phyloP scores from a whole-genome alignment of 1,284 basidiomycete genomes.

The Sphagnurus paluster region DNA sequence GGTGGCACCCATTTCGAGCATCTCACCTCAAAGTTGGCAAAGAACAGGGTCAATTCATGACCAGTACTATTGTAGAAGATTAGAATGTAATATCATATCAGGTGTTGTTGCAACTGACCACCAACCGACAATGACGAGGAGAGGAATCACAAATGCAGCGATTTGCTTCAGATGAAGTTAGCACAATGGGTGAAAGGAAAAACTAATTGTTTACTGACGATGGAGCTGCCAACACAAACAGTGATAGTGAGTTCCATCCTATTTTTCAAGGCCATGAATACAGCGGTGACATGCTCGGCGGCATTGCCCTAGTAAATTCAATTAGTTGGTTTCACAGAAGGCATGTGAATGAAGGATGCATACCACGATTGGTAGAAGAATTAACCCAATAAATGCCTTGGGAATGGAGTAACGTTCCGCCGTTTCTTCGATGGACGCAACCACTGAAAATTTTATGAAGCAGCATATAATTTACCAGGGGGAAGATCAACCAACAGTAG shows the following conservation, averaged over 20 bases:
- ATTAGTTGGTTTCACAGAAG: neutral
- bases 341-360: conserved; percentile 25
- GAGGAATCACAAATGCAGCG: conserved; percentile 82
- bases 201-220: conserved; percentile 63
- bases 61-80: conserved; percentile 47
- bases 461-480: neutral
- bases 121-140: conserved; percentile 85
- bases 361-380: conserved; percentile 73
- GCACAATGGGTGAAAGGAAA: neutral
- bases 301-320: conserved; percentile 63
- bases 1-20: conserved; percentile 1
- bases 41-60: conserved; percentile 83
- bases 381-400: conserved; percentile 79
- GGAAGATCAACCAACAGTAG: conserved; percentile 49
- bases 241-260: conserved; percentile 88
- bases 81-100: conserved; percentile 6
- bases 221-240: conserved; percentile 89
- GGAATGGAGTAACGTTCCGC: conserved; percentile 80
- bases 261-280: conserved; percentile 90
- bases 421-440: conserved; percentile 89
- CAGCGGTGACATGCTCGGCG: conserved; percentile 79
- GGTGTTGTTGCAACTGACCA: conserved; percentile 44
- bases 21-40: conserved; percentile 74
- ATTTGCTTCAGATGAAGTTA: conserved; percentile 64
- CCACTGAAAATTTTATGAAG: conserved; percentile 47